Percentiles rank a stretch among this genome's conserved stretches.
These are phyloP conservation scores for Rubus parviflorus DNA, from an alignment of 306 rosid genomes.

Conservation along the genomic window DNA sequence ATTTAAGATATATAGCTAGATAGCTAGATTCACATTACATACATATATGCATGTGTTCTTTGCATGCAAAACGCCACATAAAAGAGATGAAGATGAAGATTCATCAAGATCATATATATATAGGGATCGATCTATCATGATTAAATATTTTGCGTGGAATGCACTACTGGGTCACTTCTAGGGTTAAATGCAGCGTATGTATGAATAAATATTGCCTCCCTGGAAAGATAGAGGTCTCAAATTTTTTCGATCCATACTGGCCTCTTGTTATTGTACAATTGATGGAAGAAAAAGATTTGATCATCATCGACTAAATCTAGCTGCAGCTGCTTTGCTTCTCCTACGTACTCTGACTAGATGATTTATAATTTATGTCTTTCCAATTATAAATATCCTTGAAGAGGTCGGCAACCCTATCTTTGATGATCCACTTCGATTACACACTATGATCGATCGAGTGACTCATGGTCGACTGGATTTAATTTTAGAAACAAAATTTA, in stretches of 20 bases:
- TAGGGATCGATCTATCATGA: background rate
- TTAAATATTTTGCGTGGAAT: background rate
- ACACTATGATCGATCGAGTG: background rate
- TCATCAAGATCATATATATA: background rate
- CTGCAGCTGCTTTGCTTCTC: background rate
- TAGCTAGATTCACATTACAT: too few species aligned
- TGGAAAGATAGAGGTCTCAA: background rate
- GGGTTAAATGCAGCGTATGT: background rate
- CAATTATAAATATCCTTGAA: background rate
- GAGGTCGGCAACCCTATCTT: background rate
- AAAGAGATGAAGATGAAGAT: slow-evolving; percentile 5
- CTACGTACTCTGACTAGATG: background rate
- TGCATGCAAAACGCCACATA: background rate
- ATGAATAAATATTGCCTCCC: background rate
- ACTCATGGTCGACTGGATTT: background rate
- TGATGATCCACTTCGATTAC: background rate
- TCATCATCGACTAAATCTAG: background rate
- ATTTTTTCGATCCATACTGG: background rate
- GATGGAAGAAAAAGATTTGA: background rate
- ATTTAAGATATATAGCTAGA: background rate
- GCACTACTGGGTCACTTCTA: background rate
- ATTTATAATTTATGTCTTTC: background rate
- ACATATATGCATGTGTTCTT: background rate
- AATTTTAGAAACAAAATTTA: background rate
- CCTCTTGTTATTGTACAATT: background rate